These are phyloP conservation scores for Ophiocordyceps sinensis DNA, from an alignment of 2,329 filamentous ascomycete species.

Conservation along the genomic window DNA sequence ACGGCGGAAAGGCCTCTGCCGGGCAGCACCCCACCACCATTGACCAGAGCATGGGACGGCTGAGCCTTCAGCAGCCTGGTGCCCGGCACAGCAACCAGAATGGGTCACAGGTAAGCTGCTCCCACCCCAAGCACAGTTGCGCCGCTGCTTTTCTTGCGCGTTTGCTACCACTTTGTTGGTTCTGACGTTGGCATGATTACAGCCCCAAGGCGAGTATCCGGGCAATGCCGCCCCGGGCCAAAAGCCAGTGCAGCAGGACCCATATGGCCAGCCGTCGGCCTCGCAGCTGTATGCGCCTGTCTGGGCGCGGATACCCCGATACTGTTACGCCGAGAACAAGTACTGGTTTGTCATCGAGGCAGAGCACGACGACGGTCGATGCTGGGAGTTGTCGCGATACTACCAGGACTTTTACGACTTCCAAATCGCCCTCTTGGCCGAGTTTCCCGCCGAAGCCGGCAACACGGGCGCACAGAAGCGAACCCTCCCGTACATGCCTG, in stretches of 20 bases:
- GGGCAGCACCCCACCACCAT: conserved; percentile 27
- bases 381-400: conserved; percentile 87
- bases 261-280: conserved; percentile 23
- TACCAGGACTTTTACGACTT: conserved; percentile 99
- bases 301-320: conserved; percentile 74
- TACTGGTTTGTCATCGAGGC: conserved; percentile 98
- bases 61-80: conserved; percentile 48
- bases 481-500: conserved; percentile 91
- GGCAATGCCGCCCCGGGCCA: background rate
- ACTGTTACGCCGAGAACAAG: conserved; percentile 93
- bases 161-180: too few species aligned
- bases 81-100: conserved; percentile 12
- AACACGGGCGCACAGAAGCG: conserved; percentile 68
- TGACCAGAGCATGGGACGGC: conserved; percentile 58
- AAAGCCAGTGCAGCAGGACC: conserved; percentile 19
- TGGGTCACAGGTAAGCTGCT: conserved; percentile 11
- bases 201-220: background rate
- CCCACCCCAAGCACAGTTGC: background rate
- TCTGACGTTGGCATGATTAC: too few species aligned
- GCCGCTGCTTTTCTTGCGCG: background rate
- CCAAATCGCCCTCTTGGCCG: conserved; percentile 85
- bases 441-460: conserved; percentile 84
- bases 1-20: conserved; percentile 33
- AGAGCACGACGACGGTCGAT: conserved; percentile 73
- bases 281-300: conserved; percentile 59